Evolutionary conservation across 805 yeast genomes (phyloP).

Genomic region (Wickerhamiella shivajii): DNA sequence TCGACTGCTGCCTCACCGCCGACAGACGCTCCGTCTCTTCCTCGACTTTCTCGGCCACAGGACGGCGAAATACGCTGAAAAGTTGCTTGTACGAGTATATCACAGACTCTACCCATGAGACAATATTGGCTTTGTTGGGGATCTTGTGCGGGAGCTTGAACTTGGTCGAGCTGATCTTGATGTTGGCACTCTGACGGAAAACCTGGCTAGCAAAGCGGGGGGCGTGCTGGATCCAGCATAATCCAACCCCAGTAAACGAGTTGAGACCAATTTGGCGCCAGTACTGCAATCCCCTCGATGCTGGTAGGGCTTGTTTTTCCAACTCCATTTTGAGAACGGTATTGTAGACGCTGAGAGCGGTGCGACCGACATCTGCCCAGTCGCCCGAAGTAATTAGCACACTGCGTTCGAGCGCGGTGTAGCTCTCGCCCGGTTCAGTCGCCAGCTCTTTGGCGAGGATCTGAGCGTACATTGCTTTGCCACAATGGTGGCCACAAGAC

Average conservation of each 20-base stretch:
- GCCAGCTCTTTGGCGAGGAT: constrained; percentile 7
- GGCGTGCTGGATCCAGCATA: constrained; percentile 14
- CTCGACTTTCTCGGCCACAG: not conserved
- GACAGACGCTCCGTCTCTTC: constrained; percentile 2
- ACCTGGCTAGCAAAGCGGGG: constrained; percentile 6
- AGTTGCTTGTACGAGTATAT: not conserved
- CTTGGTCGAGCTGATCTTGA: constrained; percentile 2
- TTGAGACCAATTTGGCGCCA: constrained; percentile 12
- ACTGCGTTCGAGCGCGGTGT: constrained; percentile 4
- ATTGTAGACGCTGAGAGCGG: constrained; percentile 14
- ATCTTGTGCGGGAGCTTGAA: constrained; percentile 3
- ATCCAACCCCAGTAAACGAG: constrained; percentile 3
- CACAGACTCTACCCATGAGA: not conserved
- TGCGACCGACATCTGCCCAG: constrained; percentile 17
- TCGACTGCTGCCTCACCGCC: constrained; percentile 6
- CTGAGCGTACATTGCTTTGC: too few relatives aligned
- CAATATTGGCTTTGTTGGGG: not conserved
- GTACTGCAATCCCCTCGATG: constrained; percentile 13
- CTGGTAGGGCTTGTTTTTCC: constrained; percentile 14
- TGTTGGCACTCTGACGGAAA: not conserved
- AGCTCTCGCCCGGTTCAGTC: constrained; percentile 4
- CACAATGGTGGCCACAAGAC: too few relatives aligned
- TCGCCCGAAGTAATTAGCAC: constrained; percentile 15
- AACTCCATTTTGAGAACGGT: constrained; percentile 9
- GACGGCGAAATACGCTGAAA: not conserved